Conservation (phyloP, 2,329 filamentous ascomycete species). For the Botryotinia narcissicola region DNA sequence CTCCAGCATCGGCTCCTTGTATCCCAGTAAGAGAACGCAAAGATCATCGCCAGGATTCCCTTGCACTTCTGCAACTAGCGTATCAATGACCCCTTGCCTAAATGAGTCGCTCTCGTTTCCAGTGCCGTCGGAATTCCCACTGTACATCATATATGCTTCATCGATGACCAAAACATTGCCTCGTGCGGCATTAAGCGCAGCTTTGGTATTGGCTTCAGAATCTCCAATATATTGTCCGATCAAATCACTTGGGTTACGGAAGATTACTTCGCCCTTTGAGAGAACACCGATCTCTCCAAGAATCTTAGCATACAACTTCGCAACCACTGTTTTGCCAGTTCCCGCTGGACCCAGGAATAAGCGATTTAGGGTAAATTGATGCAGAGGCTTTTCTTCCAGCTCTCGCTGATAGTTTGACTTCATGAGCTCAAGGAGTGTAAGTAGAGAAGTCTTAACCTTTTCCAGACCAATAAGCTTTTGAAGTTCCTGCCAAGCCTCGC, state of each 20-base stretch:
- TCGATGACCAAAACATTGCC: constrained; percentile 55
- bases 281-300: constrained; percentile 58
- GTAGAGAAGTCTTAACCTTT: constrained; percentile 53
- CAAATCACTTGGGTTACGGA: constrained; percentile 41
- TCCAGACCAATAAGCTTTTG: constrained; percentile 56
- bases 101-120: constrained; percentile 52
- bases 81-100: constrained; percentile 67
- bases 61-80: constrained; percentile 69
- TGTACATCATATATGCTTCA: constrained; percentile 54
- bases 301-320: constrained; percentile 67
- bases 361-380: constrained; percentile 63
- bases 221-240: constrained; percentile 55
- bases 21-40: constrained; percentile 66
- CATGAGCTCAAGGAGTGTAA: constrained; percentile 54
- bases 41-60: constrained; percentile 66
- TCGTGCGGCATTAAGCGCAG: constrained; percentile 60
- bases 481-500: constrained; percentile 56
- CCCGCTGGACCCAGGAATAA: constrained; percentile 72
- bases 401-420: constrained; percentile 59
- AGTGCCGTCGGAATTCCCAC: constrained; percentile 25
- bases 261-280: constrained; percentile 48
- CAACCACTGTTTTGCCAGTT: constrained; percentile 73
- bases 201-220: constrained; percentile 68
- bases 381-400: constrained; percentile 56
- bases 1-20: constrained; percentile 62